Evolutionary conservation across 2,329 filamentous ascomycete species (phyloP).

Genomic region (Cladophialophora psammophila): DNA sequence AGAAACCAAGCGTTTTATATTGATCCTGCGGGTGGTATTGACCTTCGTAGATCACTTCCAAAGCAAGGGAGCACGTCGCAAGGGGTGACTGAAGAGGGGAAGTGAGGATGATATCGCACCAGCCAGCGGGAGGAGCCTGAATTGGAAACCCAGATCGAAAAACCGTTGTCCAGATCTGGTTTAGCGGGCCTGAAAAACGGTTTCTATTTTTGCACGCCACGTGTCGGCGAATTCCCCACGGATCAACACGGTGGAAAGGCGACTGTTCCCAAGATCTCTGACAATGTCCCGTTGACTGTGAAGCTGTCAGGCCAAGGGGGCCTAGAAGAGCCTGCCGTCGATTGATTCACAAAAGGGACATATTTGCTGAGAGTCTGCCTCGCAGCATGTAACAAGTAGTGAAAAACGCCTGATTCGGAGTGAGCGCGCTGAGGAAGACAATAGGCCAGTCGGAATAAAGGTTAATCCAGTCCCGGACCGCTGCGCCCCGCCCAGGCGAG

Average conservation of each 20-base stretch:
- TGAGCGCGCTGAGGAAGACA: slow-evolving; percentile 15
- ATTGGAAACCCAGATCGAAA: neutral
- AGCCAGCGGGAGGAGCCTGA: neutral
- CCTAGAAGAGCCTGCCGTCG: neutral
- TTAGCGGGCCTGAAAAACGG: slow-evolving; percentile 10
- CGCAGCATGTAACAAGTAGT: slow-evolving; percentile 6
- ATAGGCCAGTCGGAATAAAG: slow-evolving; percentile 20
- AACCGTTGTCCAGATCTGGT: neutral
- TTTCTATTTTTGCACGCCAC: slow-evolving; percentile 16
- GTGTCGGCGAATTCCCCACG: slow-evolving; percentile 9
- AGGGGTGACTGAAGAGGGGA: neutral
- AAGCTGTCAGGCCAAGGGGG: neutral
- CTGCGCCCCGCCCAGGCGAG: slow-evolving; percentile 14
- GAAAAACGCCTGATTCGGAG: slow-evolving; percentile 20
- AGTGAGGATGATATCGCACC: neutral
- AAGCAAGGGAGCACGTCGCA: neutral
- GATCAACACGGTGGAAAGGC: neutral
- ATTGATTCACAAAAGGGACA: neutral
- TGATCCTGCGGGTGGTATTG: neutral
- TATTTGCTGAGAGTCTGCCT: slow-evolving; percentile 19
- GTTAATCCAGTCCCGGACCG: slow-evolving; percentile 28
- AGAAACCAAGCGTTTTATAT: neutral
- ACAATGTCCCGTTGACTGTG: neutral
- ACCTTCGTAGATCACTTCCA: neutral
- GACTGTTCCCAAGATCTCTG: neutral